phyloP scores from a whole-genome alignment of 345 rosid species.

The Eucalyptus sp. region DNA sequence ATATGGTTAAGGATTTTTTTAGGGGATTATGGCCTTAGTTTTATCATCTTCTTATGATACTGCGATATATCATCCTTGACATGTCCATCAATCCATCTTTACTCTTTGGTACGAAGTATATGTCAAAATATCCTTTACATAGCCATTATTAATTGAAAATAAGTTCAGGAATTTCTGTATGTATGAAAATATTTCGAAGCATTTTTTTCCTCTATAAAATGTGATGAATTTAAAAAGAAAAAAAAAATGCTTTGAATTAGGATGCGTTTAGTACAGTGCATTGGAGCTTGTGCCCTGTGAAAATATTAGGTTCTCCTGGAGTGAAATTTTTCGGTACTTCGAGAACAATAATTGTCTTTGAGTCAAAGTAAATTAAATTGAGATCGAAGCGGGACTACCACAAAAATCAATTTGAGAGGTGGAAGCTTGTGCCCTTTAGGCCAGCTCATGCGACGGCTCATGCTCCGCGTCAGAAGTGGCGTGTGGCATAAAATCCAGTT shows the following conservation, averaged over 20 bases:
- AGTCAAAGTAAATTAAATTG: neutral
- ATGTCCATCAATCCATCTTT: neutral
- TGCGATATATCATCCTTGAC: neutral
- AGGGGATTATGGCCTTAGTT: neutral
- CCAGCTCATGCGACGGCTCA: too few species aligned
- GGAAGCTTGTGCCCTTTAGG: neutral
- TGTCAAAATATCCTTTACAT: neutral
- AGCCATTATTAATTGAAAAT: neutral
- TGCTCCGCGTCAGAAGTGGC: neutral
- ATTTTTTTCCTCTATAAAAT: neutral
- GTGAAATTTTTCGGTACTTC: neutral
- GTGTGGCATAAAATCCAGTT: neutral
- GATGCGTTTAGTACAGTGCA: neutral
- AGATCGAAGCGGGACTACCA: neutral
- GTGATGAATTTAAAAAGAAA: neutral
- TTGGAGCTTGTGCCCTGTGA: neutral
- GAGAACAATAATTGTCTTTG: neutral
- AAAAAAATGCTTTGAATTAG: neutral
- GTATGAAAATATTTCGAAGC: neutral
- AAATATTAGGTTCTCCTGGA: neutral
- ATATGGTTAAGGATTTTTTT: neutral
- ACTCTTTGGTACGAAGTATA: neutral
- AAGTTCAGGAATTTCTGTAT: neutral
- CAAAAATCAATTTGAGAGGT: neutral
- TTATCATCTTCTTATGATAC: neutral